phyloP scores from a whole-genome alignment of 2,329 filamentous ascomycete species.

The Beauveria sp. region DNA sequence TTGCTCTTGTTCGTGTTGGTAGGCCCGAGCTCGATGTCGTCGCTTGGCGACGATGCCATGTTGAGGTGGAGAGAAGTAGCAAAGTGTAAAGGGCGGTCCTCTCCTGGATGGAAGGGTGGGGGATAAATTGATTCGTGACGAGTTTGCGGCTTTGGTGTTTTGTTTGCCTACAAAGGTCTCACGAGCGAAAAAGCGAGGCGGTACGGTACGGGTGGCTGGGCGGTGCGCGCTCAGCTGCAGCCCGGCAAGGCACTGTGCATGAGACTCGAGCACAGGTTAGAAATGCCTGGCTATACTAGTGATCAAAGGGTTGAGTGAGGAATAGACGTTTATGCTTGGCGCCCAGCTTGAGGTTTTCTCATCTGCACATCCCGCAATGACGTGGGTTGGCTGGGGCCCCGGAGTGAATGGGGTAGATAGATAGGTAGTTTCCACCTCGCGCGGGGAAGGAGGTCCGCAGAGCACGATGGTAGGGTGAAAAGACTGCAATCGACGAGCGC shows the following conservation, averaged over 20 bases:
- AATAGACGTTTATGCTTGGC: neutral
- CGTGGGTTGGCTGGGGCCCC: neutral
- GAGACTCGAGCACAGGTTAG: neutral
- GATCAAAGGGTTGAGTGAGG: too few relatives aligned
- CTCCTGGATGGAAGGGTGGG: neutral
- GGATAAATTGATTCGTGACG: neutral
- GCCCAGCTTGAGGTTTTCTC: neutral
- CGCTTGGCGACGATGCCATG: constrained; percentile 28
- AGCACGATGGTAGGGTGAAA: neutral
- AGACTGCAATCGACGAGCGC: neutral
- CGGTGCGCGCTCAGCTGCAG: neutral
- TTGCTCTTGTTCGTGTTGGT: constrained; percentile 50
- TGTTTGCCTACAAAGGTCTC: constrained; percentile 9
- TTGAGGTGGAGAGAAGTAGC: neutral
- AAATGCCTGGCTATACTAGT: neutral
- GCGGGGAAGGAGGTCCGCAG: neutral
- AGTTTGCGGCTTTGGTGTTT: constrained; percentile 1
- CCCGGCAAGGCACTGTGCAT: neutral
- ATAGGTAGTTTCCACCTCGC: neutral
- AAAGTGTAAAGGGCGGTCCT: neutral
- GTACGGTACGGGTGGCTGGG: neutral
- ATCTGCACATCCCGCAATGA: neutral
- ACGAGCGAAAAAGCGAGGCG: constrained; percentile 1
- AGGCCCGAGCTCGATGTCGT: constrained; percentile 48
- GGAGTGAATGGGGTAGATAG: neutral